Base-by-base conservation (phyloP, 78 protist genomes). In the Diacronema lutheri region DNA sequence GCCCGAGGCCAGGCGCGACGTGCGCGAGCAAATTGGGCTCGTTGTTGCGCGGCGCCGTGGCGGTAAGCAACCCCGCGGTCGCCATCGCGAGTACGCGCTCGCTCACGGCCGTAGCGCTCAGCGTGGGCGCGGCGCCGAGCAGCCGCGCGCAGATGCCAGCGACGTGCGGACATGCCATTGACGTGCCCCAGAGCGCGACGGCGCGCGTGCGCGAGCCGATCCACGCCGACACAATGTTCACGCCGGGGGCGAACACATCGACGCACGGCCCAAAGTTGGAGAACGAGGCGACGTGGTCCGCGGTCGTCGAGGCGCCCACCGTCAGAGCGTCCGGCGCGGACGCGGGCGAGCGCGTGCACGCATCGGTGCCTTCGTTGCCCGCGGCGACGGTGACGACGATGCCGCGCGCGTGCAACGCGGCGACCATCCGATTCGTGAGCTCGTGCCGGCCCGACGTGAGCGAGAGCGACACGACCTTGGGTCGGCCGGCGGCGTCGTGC, bases 221-320 rank as follows among this genome's bases (percentile, higher is more conserved):
- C 2, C 26, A 3, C 4, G 44, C 35, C n/a, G 76, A 14, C 76
- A 29, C 10, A 21, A 16, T 33, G 76, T 33, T 14, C 14, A 41
- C 11, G 29, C 11, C 29, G 1, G 89, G 84, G 13, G 86, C 83
- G n/a, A 61, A 26, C 33, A 86, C 5, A 44, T 76, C 77, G 41
- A 78, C 76, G 85, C 90, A 86, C 21, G 38, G 1, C 35, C 90
- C 90, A 65, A 58, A 64, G 85, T 86, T 86, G 46, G 85, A 78
- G 65, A 31, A 81, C 57, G 68, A 37, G 16, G 79, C 37, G 33
- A 26, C 25, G 40, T 6, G 14, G 65, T 81, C 86, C 44, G 2
- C 4, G 35, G 1, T 0, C 66, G 73, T 58, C 29, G 86, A 23
- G n/a, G 86, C 37, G 68, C 74, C 86, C 5, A 81, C 86, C 16